Evolutionary conservation across 1,139 yeast species (phyloP).

Genomic region (Pichia sp.): DNA sequence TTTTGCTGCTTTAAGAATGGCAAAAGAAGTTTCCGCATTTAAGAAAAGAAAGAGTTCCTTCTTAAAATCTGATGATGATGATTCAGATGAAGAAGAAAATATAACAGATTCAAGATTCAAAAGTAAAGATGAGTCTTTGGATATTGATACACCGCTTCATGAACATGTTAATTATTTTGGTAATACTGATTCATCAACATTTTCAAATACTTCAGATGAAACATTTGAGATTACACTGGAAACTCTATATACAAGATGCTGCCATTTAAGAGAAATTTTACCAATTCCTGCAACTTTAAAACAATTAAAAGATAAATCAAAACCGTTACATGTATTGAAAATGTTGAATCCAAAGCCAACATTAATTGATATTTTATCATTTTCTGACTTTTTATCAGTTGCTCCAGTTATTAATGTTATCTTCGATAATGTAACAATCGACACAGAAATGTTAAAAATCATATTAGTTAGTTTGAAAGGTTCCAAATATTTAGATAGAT

Average conservation of each 20-base stretch:
- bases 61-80: constrained; percentile 23
- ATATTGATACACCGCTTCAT: constrained; percentile 60
- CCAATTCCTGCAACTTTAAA: constrained; percentile 82
- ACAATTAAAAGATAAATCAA: constrained; percentile 69
- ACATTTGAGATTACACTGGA: constrained; percentile 45
- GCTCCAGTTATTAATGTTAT: constrained; percentile 74
- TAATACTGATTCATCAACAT: constrained; percentile 1
- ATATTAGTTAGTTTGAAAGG: constrained; percentile 55
- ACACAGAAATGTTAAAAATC: constrained; percentile 73
- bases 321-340: constrained; percentile 71
- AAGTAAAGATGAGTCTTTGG: constrained; percentile 26
- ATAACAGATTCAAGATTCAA: constrained; percentile 8
- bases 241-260: constrained; percentile 69
- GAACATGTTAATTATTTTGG: constrained; percentile 57
- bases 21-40: constrained; percentile 50
- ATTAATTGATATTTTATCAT: constrained; percentile 77
- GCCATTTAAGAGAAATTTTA: constrained; percentile 84
- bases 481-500: constrained; percentile 56
- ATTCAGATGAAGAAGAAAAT: constrained; percentile 26
- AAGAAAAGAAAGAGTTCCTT: constrained; percentile 28
- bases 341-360: constrained; percentile 89
- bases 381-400: constrained; percentile 79
- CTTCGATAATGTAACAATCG: constrained; percentile 76
- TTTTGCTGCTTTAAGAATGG: constrained; percentile 59
- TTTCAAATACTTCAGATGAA: constrained; percentile 4